Base-by-base conservation (phyloP, 257 asterid species). In the Gentiana straminea region DNA sequence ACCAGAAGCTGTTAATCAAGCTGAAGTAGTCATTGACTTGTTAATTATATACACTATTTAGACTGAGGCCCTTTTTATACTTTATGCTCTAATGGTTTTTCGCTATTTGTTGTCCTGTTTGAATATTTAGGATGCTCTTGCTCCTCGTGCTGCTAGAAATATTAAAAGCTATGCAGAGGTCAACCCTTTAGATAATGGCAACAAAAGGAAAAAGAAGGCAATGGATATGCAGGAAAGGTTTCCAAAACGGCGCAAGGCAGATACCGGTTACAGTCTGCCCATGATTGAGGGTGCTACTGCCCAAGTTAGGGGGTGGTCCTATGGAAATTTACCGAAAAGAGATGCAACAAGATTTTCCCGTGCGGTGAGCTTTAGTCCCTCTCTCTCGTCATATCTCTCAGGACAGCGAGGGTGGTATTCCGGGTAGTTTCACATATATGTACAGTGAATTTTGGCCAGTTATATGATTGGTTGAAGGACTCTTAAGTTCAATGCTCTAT, bases 141-240 rank as follows among this genome's bases (percentile, higher is more conserved):
- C 83, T 79, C 99, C 99, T 57, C 94, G 99, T 69, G 93, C 99
- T 70, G 99, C 99, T 52, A 77, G 99, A 49, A 88, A 86, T 77
- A 81, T 69, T 51, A 92, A 74, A 75, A 89, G 95, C 75, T 92
- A 92, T 62, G 95, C 95, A 7, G 99, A 92, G 82, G 78, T 79
- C 59, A 35, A 79, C 44, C 95, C 94, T 41, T 73, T 73, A 10
- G 94, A 78, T 67, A 80, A 71, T 70, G 52, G 68, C 69, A 83
- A 70, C 66, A 92, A 84, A 72, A 82, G 99, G 77, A 88, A 77
- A 72, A 88, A 83, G 75, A 89, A 80, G 63, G 99, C 81, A 51
- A 68, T 68, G 62, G 97, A 92, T 64, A 15, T 84, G 41, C 94
- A 77, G 70, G 99, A 92, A 41, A 85, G 89, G 68, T 54, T 75